Evolutionary conservation across 148 eudicot species (phyloP).

Genomic region (Chenopodium formosanum): DNA sequence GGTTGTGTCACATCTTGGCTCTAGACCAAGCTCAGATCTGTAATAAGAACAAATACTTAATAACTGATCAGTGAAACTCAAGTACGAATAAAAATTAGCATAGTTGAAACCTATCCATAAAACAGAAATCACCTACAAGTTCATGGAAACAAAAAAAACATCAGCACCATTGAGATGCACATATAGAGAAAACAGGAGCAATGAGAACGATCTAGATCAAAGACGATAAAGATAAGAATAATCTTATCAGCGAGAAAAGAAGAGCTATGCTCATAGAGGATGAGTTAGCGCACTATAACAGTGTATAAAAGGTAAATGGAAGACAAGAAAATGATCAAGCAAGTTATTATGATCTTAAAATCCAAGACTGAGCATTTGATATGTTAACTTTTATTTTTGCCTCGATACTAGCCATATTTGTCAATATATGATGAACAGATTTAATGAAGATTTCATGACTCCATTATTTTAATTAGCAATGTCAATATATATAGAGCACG

Average conservation of each 20-base stretch:
- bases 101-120: background rate
- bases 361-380: background rate
- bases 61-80: background rate
- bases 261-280: background rate
- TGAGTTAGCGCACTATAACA: background rate
- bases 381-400: background rate
- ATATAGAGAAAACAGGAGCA: background rate
- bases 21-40: conserved; percentile 95
- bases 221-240: background rate
- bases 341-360: background rate
- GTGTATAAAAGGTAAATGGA: background rate
- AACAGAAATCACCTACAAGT: background rate
- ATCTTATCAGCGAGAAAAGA: background rate
- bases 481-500: background rate
- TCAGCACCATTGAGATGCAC: background rate
- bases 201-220: background rate
- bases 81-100: background rate
- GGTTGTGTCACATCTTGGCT: conserved; percentile 61
- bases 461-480: background rate
- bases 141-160: background rate
- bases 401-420: no score
- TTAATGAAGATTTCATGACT: no score
- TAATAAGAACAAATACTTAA: conserved; percentile 7
- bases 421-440: background rate
- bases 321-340: background rate